Conservation (phyloP, 352 stramenopile species). For the Pythium volutum region DNA sequence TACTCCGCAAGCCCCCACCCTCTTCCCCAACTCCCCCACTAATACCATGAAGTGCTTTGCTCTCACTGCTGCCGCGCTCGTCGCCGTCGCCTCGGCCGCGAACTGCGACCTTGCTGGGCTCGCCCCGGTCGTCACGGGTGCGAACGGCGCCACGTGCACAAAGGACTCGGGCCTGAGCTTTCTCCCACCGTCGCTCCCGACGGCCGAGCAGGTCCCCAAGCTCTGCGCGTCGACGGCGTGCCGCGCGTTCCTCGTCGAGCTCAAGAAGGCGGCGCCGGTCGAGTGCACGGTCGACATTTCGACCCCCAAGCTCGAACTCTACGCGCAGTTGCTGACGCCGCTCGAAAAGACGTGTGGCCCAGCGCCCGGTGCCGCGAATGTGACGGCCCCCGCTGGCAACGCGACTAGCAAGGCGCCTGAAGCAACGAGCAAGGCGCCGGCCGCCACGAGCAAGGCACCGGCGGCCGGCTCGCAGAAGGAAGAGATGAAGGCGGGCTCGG, state of each 20-base stretch:
- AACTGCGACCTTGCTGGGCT: constrained; percentile 5
- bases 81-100: neutral
- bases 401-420: too few species aligned
- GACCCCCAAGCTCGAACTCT: neutral
- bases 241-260: neutral
- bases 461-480: too few species aligned
- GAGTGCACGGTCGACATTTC: constrained; percentile 4
- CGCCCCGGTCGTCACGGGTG: neutral
- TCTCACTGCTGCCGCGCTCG: constrained; percentile 1
- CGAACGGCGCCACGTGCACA: neutral
- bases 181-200: neutral
- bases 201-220: neutral
- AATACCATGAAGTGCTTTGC: constrained; percentile 20
- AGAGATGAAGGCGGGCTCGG: constrained; percentile 2
- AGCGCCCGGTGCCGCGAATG: neutral
- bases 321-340: constrained; percentile 8
- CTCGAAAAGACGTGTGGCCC: constrained; percentile 1
- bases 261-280: constrained; percentile 4
- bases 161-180: neutral
- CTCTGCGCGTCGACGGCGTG: neutral
- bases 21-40: neutral
- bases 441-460: too few species aligned
- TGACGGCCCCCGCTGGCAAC: neutral
- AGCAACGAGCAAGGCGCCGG: too few species aligned
- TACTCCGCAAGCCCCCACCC: neutral